Evolutionary conservation across 768 basidiomycete species (phyloP).

Genomic region (Krasilnikovozyma curviuscula): DNA sequence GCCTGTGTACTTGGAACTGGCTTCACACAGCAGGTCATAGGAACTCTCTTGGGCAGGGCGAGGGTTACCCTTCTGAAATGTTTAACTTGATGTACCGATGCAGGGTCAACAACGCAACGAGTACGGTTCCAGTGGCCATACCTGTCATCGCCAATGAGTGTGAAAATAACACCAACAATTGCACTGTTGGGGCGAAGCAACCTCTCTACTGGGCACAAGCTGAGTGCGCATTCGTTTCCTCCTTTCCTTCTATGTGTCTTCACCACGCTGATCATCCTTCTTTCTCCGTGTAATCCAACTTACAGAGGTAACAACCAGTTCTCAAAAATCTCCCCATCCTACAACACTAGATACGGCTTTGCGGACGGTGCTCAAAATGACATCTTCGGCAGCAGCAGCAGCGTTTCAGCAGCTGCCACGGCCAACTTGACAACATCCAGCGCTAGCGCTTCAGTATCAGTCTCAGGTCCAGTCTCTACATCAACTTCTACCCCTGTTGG

Average conservation of each 20-base stretch:
- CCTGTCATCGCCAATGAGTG: slow-evolving; percentile 47
- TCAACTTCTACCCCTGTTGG: too few relatives aligned
- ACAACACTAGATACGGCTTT: slow-evolving; percentile 53
- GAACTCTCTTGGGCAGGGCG: slow-evolving; percentile 10
- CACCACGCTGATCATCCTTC: slow-evolving; percentile 17
- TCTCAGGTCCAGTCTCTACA: too few relatives aligned
- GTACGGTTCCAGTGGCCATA: slow-evolving; percentile 35
- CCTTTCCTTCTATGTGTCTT: neutral
- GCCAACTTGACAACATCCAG: too few relatives aligned
- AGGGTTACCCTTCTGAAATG: slow-evolving; percentile 17
- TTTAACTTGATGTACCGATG: slow-evolving; percentile 32
- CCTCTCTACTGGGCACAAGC: slow-evolving; percentile 52
- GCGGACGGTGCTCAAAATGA: slow-evolving; percentile 50
- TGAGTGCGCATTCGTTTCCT: slow-evolving; percentile 29
- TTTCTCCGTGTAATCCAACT: neutral
- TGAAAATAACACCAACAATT: slow-evolving; percentile 43
- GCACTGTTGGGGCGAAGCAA: slow-evolving; percentile 50
- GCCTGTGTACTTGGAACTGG: slow-evolving; percentile 34
- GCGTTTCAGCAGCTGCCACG: too few relatives aligned
- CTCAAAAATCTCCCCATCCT: slow-evolving; percentile 26
- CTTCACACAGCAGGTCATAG: slow-evolving; percentile 27
- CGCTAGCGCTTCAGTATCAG: too few relatives aligned
- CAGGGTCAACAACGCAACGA: slow-evolving; percentile 38
- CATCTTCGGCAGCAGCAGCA: too few relatives aligned
- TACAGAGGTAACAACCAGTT: slow-evolving; percentile 18